Evolutionary conservation across 768 basidiomycete genomes (phyloP), one percentile per base, ranked within the genome.

Genomic region (Tylopilus cervinicoccineus): DNA sequence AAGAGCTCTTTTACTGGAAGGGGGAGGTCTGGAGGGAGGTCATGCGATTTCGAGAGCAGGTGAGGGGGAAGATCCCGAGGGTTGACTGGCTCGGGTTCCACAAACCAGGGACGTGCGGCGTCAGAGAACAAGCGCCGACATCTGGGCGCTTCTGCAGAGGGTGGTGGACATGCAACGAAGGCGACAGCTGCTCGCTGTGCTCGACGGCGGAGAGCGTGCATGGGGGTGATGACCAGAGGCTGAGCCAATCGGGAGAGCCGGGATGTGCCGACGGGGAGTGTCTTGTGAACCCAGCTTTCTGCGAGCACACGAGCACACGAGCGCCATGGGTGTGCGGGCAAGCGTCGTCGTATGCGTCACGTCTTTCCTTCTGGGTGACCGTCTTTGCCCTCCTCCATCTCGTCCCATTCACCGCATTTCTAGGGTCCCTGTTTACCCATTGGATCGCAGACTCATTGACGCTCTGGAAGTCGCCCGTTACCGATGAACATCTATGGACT

Each of bases 401-500:
- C 11, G 0, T 26, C 39, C 49, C 22, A 41, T 23, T 12, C 19
- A 6, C 10, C 31, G 14, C 16, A 7, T 10, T 41, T 41, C 12
- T 64, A 91, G 89, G 90, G 43, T 72, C 85, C 38, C 74, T 93
- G 5, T 90, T 90, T 64, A 91, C 88, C 29, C 86, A 93, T 63
- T 93, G 90, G 90, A 91, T 89, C 53, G 90, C 90, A n/a, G 90
- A 93, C 73, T 91, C 88, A 2, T 72, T 90, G 43, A 93, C 90
- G 28, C 75, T 93, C 33, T 93, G 90, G 90, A 90, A 88, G 71
- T 81, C 86, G 12, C 88, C 90, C 36, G 76, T 84, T 57, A 91
- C 86, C n/a, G 88, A 93, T 58, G 81, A 83, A 53, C 80, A 86
- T 55, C 75, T 93, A 12, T 89, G 87, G 84, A 85, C 81, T 8